phyloP scores from a whole-genome alignment of 768 basidiomycete genomes.

The Infundibulicybe gibba region DNA sequence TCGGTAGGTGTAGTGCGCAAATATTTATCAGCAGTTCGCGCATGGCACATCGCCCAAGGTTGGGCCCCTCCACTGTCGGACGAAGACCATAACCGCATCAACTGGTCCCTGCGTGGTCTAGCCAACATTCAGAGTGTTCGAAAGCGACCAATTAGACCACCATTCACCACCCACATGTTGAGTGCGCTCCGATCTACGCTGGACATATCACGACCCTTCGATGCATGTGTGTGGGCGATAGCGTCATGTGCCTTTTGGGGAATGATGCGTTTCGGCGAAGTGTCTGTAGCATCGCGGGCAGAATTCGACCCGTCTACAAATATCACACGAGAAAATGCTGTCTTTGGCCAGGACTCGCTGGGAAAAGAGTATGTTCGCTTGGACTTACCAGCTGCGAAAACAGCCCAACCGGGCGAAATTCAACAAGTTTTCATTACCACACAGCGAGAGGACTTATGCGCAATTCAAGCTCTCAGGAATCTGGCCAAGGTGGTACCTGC shows the following conservation, averaged over 20 bases:
- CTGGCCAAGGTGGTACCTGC: constrained; percentile 22
- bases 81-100: constrained; percentile 11
- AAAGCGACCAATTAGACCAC: constrained; percentile 22
- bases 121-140: constrained; percentile 12
- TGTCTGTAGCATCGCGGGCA: constrained; percentile 16
- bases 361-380: constrained; percentile 22
- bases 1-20: constrained; percentile 18
- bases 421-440: constrained; percentile 22
- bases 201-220: constrained; percentile 24
- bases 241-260: constrained; percentile 34
- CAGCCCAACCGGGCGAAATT: constrained; percentile 26
- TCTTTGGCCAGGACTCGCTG: constrained; percentile 16
- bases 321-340: constrained; percentile 15
- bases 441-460: constrained; percentile 18
- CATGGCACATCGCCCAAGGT: constrained; percentile 35
- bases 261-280: constrained; percentile 33
- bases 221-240: constrained; percentile 36
- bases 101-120: constrained; percentile 25
- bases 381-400: constrained; percentile 31
- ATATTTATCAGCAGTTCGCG: constrained; percentile 30
- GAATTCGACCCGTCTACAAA: constrained; percentile 14
- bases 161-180: constrained; percentile 28
- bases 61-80: constrained; percentile 28
- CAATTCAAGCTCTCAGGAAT: constrained; percentile 25
- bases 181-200: constrained; percentile 15